A percentile compares a stretch with the other conserved stretches of the same genome.
Conservation (phyloP, 257 asterid species). For the Plantago elongata region DNA sequence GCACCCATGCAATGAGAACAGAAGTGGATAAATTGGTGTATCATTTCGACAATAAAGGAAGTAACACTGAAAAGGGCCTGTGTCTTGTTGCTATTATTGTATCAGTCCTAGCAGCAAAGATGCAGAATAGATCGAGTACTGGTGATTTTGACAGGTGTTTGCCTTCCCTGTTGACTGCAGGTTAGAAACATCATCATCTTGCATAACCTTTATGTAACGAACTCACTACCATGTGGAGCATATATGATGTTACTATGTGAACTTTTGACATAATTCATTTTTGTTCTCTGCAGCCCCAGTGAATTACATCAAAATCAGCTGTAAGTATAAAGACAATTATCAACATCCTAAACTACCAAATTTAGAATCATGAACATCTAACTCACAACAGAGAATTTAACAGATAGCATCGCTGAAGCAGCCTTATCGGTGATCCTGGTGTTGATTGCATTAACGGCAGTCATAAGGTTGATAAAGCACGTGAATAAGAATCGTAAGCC, state of each 20-base stretch:
- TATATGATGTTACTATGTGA: not conserved
- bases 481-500: conserved; percentile 33
- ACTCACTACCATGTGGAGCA: not conserved
- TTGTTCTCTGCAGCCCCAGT: conserved; percentile 36
- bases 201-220: not conserved
- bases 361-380: not conserved
- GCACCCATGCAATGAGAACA: conserved; percentile 28
- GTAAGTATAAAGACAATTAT: conserved; percentile 34
- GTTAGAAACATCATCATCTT: conserved; percentile 22
- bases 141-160: conserved; percentile 54
- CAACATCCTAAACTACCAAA: not conserved
- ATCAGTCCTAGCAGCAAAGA: conserved; percentile 37
- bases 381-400: not conserved
- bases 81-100: conserved; percentile 48
- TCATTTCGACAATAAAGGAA: conserved; percentile 5
- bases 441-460: conserved; percentile 30
- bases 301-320: conserved; percentile 43
- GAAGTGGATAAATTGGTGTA: conserved; percentile 26
- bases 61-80: conserved; percentile 31
- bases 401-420: not conserved
- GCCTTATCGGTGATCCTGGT: conserved; percentile 31
- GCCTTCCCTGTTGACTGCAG: conserved; percentile 43
- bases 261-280: conserved; percentile 13
- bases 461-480: conserved; percentile 41
- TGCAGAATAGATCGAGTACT: conserved; percentile 20